Base-by-base conservation (phyloP, 1,284 basidiomycete species). In the Coniophora puteana region DNA sequence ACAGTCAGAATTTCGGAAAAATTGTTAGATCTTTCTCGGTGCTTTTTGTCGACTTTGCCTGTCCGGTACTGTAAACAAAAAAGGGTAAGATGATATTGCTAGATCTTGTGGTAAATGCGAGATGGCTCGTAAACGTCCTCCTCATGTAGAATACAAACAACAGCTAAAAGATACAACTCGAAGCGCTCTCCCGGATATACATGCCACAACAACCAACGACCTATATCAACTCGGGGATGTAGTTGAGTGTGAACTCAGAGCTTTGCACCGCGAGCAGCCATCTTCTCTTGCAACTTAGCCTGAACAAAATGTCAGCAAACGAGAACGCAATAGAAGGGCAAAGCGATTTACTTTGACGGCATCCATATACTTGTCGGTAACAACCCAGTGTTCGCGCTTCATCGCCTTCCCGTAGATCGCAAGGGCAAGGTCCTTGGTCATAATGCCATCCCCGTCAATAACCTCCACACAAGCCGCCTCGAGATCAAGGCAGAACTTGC, bases 401-500 rank as follows among this genome's bases (percentile, higher is more conserved):
- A 94, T 86, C 40, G 78, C 65, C 76, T 91, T 92, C 41, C 95
- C 95, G 60, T 98, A 86, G 60, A 98, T 97, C 11, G 93, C 86
- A 24, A 98, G 74, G 18, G 95, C 95, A 36, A 99, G 72, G 71
- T 99, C 95, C 76, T 94, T 94, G 45, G 94, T 97, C 93, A 97
- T 97, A 46, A 96, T 62, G 7, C 83, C 83, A 60, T 95, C 93
- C 54, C 75, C 60, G 63, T 97, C 91, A 52, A 99, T 96, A 14
- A 89, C 80, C 66, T 98, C 92, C 2, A 96, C 76, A 62, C 96
- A 98, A 36, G 89, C 79, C 17, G 69, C 74, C 72, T 99, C 96
- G 36, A 99, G 78, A 45, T 83, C 80, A 36, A 74, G 59, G 55
- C 89, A 93, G 68, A 96, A 99, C 36, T 66, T 66, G 44, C 71